Evolutionary conservation across 106 monocot genomes (phyloP).

Genomic region (Chionographis japonica): DNA sequence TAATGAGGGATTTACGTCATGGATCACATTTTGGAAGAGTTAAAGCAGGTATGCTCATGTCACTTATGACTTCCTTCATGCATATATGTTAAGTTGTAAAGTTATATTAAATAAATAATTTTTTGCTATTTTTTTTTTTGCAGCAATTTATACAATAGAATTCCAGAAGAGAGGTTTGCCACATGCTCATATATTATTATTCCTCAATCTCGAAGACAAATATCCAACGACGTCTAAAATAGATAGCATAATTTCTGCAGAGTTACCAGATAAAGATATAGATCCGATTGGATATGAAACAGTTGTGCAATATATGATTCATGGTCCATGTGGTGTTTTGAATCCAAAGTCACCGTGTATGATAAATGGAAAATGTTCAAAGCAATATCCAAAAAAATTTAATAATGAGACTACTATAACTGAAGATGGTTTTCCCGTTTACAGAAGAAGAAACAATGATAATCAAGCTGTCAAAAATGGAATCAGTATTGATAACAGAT

Average conservation of each 20-base stretch:
- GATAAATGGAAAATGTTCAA: constrained; percentile 13
- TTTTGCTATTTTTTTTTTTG: neutral
- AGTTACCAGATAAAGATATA: constrained; percentile 7
- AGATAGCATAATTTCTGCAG: constrained; percentile 12
- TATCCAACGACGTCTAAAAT: neutral
- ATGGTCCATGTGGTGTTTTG: constrained; percentile 4
- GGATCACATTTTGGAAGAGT: constrained; percentile 4
- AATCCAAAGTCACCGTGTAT: constrained; percentile 14
- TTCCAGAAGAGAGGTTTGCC: constrained; percentile 23
- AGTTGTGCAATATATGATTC: constrained; percentile 9
- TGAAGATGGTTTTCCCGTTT: constrained; percentile 10
- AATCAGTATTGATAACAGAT: neutral
- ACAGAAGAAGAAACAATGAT: constrained; percentile 8
- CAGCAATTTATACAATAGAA: constrained; percentile 9
- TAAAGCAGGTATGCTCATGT: constrained; percentile 2
- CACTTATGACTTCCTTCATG: neutral
- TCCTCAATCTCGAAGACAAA: neutral
- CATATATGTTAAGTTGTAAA: neutral
- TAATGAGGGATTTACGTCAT: constrained; percentile 11
- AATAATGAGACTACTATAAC: neutral
- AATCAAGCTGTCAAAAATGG: neutral
- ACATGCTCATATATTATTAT: constrained; percentile 20
- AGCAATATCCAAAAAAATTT: constrained; percentile 19
- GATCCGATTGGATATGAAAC: neutral
- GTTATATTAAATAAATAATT: neutral